phyloP scores from a whole-genome alignment of 2,329 filamentous ascomycete genomes.

The Pseudogymnoascus sp. region DNA sequence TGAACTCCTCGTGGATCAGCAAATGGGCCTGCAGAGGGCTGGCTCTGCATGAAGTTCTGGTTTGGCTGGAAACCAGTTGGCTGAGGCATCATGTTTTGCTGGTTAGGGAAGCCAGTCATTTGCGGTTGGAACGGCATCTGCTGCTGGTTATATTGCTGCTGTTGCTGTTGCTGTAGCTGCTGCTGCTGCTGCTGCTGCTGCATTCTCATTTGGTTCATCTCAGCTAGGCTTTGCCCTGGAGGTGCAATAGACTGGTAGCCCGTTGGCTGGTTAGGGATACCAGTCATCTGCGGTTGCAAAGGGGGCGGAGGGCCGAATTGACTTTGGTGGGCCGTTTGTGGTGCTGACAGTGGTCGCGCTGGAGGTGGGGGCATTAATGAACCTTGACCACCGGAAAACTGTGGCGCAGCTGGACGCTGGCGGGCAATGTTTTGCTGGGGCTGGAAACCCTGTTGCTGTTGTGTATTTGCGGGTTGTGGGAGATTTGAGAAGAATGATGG shows the following conservation, averaged over 20 bases:
- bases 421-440: conserved; percentile 41
- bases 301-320: conserved; percentile 60
- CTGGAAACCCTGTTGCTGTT: conserved; percentile 22
- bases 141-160: conserved; percentile 40
- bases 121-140: conserved; percentile 42
- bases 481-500: conserved; percentile 49
- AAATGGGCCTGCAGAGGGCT: conserved; percentile 40
- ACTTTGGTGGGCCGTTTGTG: conserved; percentile 68
- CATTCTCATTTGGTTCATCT: conserved; percentile 57
- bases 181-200: conserved; percentile 43
- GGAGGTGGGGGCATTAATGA: conserved; percentile 69
- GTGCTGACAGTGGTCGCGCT: conserved; percentile 75
- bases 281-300: conserved; percentile 78
- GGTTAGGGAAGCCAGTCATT: conserved; percentile 33
- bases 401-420: conserved; percentile 64
- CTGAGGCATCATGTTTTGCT: conserved; percentile 22
- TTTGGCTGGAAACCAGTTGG: conserved; percentile 34
- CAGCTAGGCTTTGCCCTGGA: conserved; percentile 67
- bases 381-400: conserved; percentile 47
- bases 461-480: conserved; percentile 36
- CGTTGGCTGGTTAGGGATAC: conserved; percentile 39
- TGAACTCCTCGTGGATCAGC: conserved; percentile 45
- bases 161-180: conserved; percentile 43
- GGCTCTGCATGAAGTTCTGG: conserved; percentile 40
- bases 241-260: conserved; percentile 55